phyloP scores from a whole-genome alignment of 495 filamentous ascomycete species.

The Aspergillus nidulans region DNA sequence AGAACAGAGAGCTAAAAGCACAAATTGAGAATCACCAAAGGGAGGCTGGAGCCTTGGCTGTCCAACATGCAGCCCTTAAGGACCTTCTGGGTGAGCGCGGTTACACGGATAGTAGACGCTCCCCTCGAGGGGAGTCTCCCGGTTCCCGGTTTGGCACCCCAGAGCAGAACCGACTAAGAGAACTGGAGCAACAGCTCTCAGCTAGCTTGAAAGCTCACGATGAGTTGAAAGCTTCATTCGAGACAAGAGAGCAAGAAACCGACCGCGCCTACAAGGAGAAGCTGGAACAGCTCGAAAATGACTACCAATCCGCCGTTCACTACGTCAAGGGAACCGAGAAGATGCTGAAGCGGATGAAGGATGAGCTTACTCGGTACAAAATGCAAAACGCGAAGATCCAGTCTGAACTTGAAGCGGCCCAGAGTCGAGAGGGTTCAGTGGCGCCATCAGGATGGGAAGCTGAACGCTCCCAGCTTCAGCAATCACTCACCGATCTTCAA shows the following conservation, averaged over 20 bases:
- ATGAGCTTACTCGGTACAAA: conserved; percentile 87
- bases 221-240: conserved; percentile 70
- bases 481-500: conserved; percentile 64
- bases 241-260: conserved; percentile 75
- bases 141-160: conserved; percentile 74
- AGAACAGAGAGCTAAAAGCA: conserved; percentile 72
- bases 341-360: conserved; percentile 98
- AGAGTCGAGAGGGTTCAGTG: conserved; percentile 31
- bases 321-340: conserved; percentile 99
- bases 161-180: conserved; percentile 74
- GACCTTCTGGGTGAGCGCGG: conserved; percentile 87
- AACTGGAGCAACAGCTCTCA: conserved; percentile 87
- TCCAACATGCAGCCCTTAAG: conserved; percentile 90
- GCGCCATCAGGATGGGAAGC: conserved; percentile 65
- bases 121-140: conserved; percentile 58
- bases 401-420: conserved; percentile 62
- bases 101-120: conserved; percentile 49
- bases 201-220: conserved; percentile 74
- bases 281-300: conserved; percentile 84
- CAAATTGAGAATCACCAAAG: conserved; percentile 78
- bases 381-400: conserved; percentile 77
- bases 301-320: conserved; percentile 99
- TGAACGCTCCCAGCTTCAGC: conserved; percentile 64
- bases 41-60: conserved; percentile 79
- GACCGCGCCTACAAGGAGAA: conserved; percentile 86